Conservation (phyloP, 306 rosid species). For the Rosa chinensis region DNA sequence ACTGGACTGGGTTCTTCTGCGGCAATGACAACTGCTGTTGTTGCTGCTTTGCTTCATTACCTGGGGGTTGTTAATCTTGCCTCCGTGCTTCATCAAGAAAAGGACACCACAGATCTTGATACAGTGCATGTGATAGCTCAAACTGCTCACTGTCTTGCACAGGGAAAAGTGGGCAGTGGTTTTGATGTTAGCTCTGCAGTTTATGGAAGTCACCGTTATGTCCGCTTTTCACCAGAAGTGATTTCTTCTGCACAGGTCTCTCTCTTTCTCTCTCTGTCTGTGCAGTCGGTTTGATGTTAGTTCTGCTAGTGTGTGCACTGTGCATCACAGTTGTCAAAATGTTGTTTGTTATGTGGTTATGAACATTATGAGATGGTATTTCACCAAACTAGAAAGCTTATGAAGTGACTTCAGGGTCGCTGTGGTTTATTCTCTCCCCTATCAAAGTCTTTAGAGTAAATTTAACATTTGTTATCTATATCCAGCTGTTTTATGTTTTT, state of each 20-base stretch:
- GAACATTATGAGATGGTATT: slow-evolving; percentile 4
- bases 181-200: slow-evolving; percentile 98
- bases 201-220: slow-evolving; percentile 97
- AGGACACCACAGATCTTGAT: slow-evolving; percentile 56
- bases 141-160: slow-evolving; percentile 94
- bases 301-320: background rate
- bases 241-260: slow-evolving; percentile 83
- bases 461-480: no score
- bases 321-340: slow-evolving; percentile 14
- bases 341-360: slow-evolving; percentile 17
- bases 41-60: slow-evolving; percentile 93
- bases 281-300: background rate
- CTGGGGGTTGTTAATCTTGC: slow-evolving; percentile 71
- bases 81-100: slow-evolving; percentile 33
- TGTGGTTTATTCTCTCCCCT: no score
- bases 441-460: no score
- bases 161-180: slow-evolving; percentile 98
- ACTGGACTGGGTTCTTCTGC: slow-evolving; percentile 99
- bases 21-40: slow-evolving; percentile 98
- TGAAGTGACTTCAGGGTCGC: background rate
- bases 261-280: slow-evolving; percentile 7
- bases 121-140: slow-evolving; percentile 89
- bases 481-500: background rate
- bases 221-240: slow-evolving; percentile 95
- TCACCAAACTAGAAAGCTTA: no score